Evolutionary conservation across 192 early-diverging fungal genomes (phyloP).

Genomic region (Coemansia sp.): DNA sequence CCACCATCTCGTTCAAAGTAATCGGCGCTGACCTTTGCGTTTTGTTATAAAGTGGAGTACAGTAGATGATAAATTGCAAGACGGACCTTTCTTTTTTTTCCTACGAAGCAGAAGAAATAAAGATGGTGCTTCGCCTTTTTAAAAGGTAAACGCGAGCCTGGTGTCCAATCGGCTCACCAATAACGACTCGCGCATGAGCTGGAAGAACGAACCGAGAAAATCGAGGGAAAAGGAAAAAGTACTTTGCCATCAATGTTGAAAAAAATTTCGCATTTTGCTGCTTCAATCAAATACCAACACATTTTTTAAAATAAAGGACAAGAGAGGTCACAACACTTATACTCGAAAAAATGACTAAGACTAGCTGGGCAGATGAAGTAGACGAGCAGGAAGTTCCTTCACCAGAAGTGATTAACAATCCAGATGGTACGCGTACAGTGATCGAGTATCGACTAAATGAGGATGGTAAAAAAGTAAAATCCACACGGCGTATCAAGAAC

Average conservation of each 20-base stretch:
- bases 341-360: constrained; percentile 45
- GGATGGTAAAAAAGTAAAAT: constrained; percentile 89
- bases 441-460: constrained; percentile 84
- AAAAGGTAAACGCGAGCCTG: no score
- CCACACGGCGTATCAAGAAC: constrained; percentile 78
- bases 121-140: no score
- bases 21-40: background rate
- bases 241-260: background rate
- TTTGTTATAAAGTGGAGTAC: background rate
- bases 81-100: no score
- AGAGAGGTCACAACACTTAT: background rate
- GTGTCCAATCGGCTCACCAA: no score
- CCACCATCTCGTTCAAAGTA: constrained; percentile 4
- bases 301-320: background rate
- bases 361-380: constrained; percentile 76
- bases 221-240: background rate
- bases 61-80: background rate
- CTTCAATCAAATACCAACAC: background rate
- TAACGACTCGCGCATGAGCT: background rate
- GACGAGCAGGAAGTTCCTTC: constrained; percentile 57
- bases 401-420: constrained; percentile 45
- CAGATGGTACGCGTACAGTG: constrained; percentile 80
- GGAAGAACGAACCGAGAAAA: background rate
- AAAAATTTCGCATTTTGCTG: background rate
- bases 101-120: no score